Percentiles rank a stretch among this genome's conserved stretches.
These are phyloP conservation scores for Glebionis coronaria DNA, from an alignment of 129 eudicot species.

Conservation along the genomic window DNA sequence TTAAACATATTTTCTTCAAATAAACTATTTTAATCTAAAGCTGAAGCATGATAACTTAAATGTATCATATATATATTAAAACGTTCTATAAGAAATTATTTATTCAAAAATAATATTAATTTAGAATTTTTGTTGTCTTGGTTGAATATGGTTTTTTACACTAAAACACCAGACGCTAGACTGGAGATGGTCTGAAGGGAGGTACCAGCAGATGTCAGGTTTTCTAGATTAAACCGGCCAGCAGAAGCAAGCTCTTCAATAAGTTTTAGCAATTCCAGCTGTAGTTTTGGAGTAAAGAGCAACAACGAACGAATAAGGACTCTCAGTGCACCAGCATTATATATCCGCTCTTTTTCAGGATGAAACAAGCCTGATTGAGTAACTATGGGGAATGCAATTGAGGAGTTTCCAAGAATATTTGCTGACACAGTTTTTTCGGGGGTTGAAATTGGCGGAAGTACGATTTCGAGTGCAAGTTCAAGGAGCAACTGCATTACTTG, in stretches of 20 bases:
- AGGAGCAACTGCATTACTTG: constrained; percentile 81
- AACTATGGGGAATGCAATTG: constrained; percentile 44
- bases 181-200: not conserved
- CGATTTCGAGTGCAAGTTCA: constrained; percentile 93
- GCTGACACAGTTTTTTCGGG: constrained; percentile 34
- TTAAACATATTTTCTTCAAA: too few species aligned
- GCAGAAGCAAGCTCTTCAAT: constrained; percentile 82
- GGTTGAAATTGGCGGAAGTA: constrained; percentile 75
- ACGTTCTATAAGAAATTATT: too few species aligned
- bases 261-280: constrained; percentile 74
- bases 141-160: too few species aligned
- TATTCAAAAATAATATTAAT: too few species aligned
- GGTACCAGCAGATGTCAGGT: constrained; percentile 89
- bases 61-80: too few species aligned
- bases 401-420: constrained; percentile 35
- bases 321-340: constrained; percentile 84
- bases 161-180: too few species aligned
- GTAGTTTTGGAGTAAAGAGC: constrained; percentile 93
- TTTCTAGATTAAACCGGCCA: constrained; percentile 91
- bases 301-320: constrained; percentile 80
- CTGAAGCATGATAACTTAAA: too few species aligned
- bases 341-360: constrained; percentile 70
- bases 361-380: constrained; percentile 60
- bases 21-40: too few species aligned
- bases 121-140: too few species aligned